Evolutionary conservation across 2,329 filamentous ascomycete genomes (phyloP).

Genomic region (Fusarium tuaranense): DNA sequence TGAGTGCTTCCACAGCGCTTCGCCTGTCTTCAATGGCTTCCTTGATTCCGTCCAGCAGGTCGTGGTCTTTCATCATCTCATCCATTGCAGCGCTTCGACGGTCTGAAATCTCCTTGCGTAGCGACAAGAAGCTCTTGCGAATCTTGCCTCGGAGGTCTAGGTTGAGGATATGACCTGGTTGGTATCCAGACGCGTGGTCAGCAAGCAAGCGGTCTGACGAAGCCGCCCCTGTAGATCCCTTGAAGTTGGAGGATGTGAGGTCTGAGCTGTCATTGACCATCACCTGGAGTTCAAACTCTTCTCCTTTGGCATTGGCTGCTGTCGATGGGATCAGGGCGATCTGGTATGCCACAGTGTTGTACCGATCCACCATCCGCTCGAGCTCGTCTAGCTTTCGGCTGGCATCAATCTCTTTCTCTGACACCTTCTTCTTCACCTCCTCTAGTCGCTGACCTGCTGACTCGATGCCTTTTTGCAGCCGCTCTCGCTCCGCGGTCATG

Average conservation of each 20-base stretch:
- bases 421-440: conserved; percentile 84
- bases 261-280: conserved; percentile 83
- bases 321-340: conserved; percentile 89
- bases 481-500: conserved; percentile 95
- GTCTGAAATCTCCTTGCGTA: conserved; percentile 94
- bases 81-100: conserved; percentile 85
- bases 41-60: conserved; percentile 92
- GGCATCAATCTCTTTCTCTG: conserved; percentile 90
- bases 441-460: conserved; percentile 80
- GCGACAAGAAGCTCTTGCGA: conserved; percentile 79
- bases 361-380: conserved; percentile 89
- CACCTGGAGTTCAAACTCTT: conserved; percentile 86
- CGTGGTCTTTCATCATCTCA: conserved; percentile 93
- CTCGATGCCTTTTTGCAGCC: conserved; percentile 90
- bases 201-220: conserved; percentile 81
- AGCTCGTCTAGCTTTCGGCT: conserved; percentile 89
- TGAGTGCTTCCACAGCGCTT: conserved; percentile 90
- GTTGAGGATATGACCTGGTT: conserved; percentile 88
- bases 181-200: conserved; percentile 87
- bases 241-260: conserved; percentile 75
- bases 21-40: conserved; percentile 97
- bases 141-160: conserved; percentile 87
- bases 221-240: conserved; percentile 54
- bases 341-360: conserved; percentile 95
- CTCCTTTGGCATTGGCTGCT: conserved; percentile 85